Evolutionary conservation across 2,329 filamentous ascomycete genomes (phyloP), one percentile per base, ranked within the genome.

Genomic region (Talaromyces amestolkiae): DNA sequence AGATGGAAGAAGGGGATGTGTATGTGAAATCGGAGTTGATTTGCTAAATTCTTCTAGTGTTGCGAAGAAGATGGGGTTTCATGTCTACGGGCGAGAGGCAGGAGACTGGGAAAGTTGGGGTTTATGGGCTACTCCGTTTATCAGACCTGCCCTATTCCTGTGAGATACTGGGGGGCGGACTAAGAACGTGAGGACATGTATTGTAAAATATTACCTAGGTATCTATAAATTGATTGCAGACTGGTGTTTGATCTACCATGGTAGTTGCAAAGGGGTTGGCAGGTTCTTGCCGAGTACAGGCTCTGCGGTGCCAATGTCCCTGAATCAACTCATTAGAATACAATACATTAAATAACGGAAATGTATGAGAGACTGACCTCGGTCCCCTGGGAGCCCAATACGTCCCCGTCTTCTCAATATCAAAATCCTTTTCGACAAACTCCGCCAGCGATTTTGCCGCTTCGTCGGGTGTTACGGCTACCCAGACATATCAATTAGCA

Each of bases 341-440:
- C 10, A 11, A 22, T 13, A 33, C 35, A 11, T 59, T 67, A 27
- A 17, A n/a, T 37, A 39, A 39, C 6, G 33, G 59, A 49, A 61
- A 35, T 45, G 37, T 7, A 31, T 15, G 19, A 24, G 6, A 9
- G 69, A 78, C 85, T 79, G 78, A 89, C 87, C 79, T 74, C 65
- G 89, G 84, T 69, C 89, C 90, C 69, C 89, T 81, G 2, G 89
- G 90, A 39, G 89, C 90, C 90, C 89, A 92, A 70, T 86, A 91
- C 76, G 91, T 80, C 8, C 89, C 90, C 5, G 87, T 88, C 76
- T 87, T 89, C 70, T 78, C 81, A 33, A 91, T 85, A 71, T 88
- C 86, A 67, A 92, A 86, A 11, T 78, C 80, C 41, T 87, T 65
- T 11, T 65, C 83, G 11, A 86, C 81, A 83, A 89, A 92, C 33